Evolutionary conservation across 129 eudicot genomes (phyloP), one percentile per base, ranked within the genome.

Genomic region (Tagetes erecta): DNA sequence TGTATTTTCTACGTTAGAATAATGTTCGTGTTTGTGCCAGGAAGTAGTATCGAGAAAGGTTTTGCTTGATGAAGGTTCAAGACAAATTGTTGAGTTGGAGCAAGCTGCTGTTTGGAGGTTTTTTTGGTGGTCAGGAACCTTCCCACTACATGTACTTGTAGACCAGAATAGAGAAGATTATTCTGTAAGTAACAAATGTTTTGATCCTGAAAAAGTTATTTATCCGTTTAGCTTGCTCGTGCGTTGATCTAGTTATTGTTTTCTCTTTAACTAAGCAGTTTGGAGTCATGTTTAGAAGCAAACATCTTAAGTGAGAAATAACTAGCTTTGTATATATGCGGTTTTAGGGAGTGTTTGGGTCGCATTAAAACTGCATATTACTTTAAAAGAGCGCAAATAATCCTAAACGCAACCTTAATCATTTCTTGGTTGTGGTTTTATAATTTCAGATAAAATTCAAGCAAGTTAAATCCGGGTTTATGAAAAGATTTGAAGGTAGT

Each of bases 101-200:
- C 97, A 95, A 87, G 97, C 99, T 64, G 99, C 99, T 71, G 68
- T 91, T n/a, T 91, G 99, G 99, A 88, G 82, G 85, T 95, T 95
- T 79, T 90, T 95, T 40, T 95, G 96, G 94, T 95, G 91, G 92
- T 91, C 99, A 12, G 99, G 99, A 65, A 88, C 96, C 47, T 83
- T 95, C 68, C 82, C 97, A 4, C 96, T 95, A 75, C 97, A 89
- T 79, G 97, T 95, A 33, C 76, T 91, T 72, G 99, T 95, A 6
- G 99, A 95, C 76, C 99, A 95, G 57, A 95, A 95, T 76, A 77
- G 96, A 85, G 90, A 85, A 65, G 93, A 88, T 80, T 80, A 91
- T 76, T 68, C 97, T 35, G 99, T 95, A 87, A 82, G 88, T 34
- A 64, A 33, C 46, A 35, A 53, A 6, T 20, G 10, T 55, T 45